Evolutionary conservation across 495 filamentous ascomycete genomes (phyloP).

Genomic region (Lophiostoma macrostomum): DNA sequence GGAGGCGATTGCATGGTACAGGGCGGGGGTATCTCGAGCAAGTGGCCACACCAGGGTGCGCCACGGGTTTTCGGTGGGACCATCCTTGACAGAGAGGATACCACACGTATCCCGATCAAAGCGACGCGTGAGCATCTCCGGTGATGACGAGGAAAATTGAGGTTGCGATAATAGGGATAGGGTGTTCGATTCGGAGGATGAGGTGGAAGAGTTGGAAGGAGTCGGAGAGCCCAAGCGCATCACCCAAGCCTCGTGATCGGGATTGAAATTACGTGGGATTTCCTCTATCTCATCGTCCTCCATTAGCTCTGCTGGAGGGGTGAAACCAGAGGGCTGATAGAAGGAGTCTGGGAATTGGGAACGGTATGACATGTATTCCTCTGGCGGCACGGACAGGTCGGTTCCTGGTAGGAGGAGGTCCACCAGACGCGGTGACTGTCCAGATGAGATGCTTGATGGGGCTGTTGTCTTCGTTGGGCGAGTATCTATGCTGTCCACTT

Average conservation of each 20-base stretch:
- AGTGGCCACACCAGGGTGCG: conserved; percentile 71
- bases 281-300: conserved; percentile 60
- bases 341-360: conserved; percentile 29
- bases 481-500: conserved; percentile 33
- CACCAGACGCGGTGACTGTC: conserved; percentile 45
- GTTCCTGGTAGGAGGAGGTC: conserved; percentile 47
- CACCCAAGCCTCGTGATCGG: conserved; percentile 43
- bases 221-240: conserved; percentile 29
- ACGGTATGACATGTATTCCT: conserved; percentile 38
- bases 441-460: conserved; percentile 39
- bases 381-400: conserved; percentile 41
- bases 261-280: conserved; percentile 49
- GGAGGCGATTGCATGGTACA: conserved; percentile 73
- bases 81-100: conserved; percentile 73
- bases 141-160: conserved; percentile 47
- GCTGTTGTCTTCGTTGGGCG: conserved; percentile 35
- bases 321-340: conserved; percentile 28
- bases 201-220: conserved; percentile 31
- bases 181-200: too few species aligned
- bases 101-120: conserved; percentile 73
- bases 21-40: conserved; percentile 60
- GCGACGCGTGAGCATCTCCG: conserved; percentile 64
- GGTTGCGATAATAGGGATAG: too few species aligned
- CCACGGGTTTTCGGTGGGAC: conserved; percentile 74
- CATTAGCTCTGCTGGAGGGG: conserved; percentile 28